phyloP scores from a whole-genome alignment of 148 eudicot species.

The Selenicereus undatus region DNA sequence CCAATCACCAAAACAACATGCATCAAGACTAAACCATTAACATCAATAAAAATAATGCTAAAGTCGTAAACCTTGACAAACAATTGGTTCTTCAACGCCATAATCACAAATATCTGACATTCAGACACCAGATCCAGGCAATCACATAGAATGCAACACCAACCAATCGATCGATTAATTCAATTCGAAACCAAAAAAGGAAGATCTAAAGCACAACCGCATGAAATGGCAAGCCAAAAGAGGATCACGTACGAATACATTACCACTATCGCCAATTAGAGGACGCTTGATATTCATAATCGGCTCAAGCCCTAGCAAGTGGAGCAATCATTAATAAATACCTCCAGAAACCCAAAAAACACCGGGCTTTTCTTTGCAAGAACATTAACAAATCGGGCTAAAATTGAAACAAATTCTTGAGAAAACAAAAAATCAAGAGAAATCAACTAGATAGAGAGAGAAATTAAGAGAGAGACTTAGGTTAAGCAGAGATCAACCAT shows the following conservation, averaged over 20 bases:
- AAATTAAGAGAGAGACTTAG: background rate
- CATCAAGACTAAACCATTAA: background rate
- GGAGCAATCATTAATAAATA: constrained; percentile 79
- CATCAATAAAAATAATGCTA: background rate
- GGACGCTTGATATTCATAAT: constrained; percentile 92
- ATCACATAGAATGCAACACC: background rate
- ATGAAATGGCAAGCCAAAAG: background rate
- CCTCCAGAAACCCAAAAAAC: constrained; percentile 22
- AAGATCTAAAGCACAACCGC: constrained; percentile 15
- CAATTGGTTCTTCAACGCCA: background rate
- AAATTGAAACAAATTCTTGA: background rate
- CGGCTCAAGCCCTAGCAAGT: constrained; percentile 90
- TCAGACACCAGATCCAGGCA: constrained; percentile 6
- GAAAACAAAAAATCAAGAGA: background rate
- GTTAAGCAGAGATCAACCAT: constrained; percentile 13
- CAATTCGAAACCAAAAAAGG: background rate
- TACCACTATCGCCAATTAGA: constrained; percentile 89
- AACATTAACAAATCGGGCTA: too few species aligned
- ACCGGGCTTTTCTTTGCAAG: constrained; percentile 7
- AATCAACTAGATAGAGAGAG: constrained; percentile 21
- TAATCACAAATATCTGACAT: constrained; percentile 3
- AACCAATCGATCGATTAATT: background rate
- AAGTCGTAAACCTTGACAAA: background rate
- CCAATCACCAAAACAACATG: background rate
- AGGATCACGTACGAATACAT: constrained; percentile 6